Evolutionary conservation across 108 stramenopile genomes (phyloP).

Genomic region (Fistulifera solaris): DNA sequence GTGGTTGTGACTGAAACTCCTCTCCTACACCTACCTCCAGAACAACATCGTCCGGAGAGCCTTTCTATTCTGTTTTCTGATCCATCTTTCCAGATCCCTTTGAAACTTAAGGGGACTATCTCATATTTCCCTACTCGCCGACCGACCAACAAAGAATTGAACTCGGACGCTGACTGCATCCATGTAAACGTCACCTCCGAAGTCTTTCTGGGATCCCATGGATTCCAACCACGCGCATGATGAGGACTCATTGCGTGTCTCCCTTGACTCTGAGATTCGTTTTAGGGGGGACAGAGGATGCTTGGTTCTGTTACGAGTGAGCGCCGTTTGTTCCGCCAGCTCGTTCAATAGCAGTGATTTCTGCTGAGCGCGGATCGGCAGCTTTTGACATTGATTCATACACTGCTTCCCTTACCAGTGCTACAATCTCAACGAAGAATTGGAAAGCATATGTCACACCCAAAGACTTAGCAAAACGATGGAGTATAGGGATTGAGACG

Average conservation of each 20-base stretch:
- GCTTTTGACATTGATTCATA: not conserved
- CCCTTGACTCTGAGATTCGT: too few relatives aligned
- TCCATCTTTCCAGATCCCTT: constrained; percentile 2
- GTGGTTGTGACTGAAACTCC: constrained; percentile 16
- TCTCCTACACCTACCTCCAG: not conserved
- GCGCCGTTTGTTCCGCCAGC: too few relatives aligned
- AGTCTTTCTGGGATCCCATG: not conserved
- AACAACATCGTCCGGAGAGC: too few relatives aligned
- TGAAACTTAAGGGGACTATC: not conserved
- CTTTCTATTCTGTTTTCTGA: not conserved
- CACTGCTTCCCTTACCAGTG: not conserved
- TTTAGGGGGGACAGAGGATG: too few relatives aligned
- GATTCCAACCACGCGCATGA: too few relatives aligned
- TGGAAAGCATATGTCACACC: not conserved
- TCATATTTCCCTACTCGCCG: not conserved
- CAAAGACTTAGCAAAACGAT: not conserved
- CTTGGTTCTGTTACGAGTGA: too few relatives aligned
- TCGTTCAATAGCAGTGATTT: too few relatives aligned
- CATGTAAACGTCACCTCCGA: constrained; percentile 5
- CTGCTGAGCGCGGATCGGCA: too few relatives aligned
- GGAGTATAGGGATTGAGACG: constrained; percentile 14
- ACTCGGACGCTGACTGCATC: not conserved
- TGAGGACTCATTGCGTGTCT: too few relatives aligned
- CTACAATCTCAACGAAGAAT: not conserved
- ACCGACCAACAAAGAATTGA: not conserved